Base-by-base conservation (phyloP, 495 filamentous ascomycete species). In the Staphylotrichum tortipilum region DNA sequence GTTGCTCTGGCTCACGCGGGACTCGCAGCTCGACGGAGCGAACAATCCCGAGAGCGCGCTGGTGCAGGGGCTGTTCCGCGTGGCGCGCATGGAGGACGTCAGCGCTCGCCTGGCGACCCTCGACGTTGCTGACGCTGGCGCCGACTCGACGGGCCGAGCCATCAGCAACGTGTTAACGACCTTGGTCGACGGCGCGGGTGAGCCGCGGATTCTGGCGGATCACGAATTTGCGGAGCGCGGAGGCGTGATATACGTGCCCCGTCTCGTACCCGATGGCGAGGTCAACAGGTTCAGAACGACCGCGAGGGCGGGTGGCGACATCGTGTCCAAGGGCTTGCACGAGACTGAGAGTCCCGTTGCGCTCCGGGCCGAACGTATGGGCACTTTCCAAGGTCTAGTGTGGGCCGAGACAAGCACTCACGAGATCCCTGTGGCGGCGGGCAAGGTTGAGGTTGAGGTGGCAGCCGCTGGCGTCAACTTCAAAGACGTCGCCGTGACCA, bases 391-490 rank as follows among this genome's bases (percentile, higher is more conserved):
- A 28, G 41, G n/a, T 29, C n/a, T 52, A 30, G 17, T 18, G 6
- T 52, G 49, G 49, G 7, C 1, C 29, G 52, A 49, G 22, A n/a
- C 8, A 5, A 15, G 2, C 7, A 21, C 8, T 7, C 28, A 44
- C 8, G 26, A 28, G 10, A 2, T 10, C 26, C 28, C 28, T 31
- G 14, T 44, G 28, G 14, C 19, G 0, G 28, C 12, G 17, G 42
- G 42, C 7, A 18, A 22, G 3, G 36, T 71, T 1, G 68, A 72
- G 26, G 38, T 72, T 0, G 49, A 57, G 17, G 57, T 68, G 0
- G 47, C 55, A 0, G 63, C 63, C 5, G 42, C 51, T 1, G 72
- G 73, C 4, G 21, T 77, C 4, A 76, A 75, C 56, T 71, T 69
- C 55, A 64, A 65, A 9, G 73, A 75, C 44, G 54, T 76, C 1